A percentile compares a stretch with the other conserved stretches of the same genome.
phyloP scores from a whole-genome alignment of 305 asterid genomes.

The Fraxinus albicans region DNA sequence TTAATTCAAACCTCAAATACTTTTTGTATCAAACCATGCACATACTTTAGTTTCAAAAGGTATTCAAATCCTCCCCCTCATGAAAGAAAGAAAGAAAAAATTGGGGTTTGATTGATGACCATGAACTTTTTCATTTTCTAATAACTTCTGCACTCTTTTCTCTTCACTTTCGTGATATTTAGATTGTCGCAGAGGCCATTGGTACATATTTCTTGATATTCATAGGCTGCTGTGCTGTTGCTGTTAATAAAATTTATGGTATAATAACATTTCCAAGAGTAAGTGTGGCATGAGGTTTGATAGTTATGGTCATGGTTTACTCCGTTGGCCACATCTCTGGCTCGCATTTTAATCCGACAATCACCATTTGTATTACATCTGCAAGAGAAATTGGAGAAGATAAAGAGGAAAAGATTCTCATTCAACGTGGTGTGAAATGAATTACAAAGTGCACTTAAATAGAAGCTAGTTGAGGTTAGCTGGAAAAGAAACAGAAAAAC shows the following conservation, averaged over 20 bases:
- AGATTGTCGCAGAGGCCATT: constrained; percentile 45
- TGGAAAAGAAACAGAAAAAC: too few relatives aligned
- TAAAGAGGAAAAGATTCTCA: too few relatives aligned
- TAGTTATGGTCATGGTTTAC: too few relatives aligned
- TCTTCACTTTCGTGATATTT: not conserved
- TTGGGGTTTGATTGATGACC: not conserved
- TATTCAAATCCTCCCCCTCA: constrained; percentile 6
- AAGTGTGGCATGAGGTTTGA: too few relatives aligned
- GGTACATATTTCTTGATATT: constrained; percentile 47
- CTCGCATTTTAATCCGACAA: too few relatives aligned
- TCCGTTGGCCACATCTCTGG: too few relatives aligned
- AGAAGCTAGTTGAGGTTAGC: too few relatives aligned
- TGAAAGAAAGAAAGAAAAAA: not conserved
- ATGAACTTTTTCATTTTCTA: not conserved
- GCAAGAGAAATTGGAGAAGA: too few relatives aligned
- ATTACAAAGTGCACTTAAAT: too few relatives aligned
- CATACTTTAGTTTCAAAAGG: constrained; percentile 43
- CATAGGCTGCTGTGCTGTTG: constrained; percentile 43
- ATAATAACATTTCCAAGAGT: constrained; percentile 38
- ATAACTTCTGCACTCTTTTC: not conserved
- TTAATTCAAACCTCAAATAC: too few relatives aligned
- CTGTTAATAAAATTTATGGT: constrained; percentile 38
- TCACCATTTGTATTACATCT: too few relatives aligned
- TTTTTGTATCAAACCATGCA: constrained; percentile 10
- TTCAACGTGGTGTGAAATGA: too few relatives aligned